Evolutionary conservation across 2,329 filamentous ascomycete genomes (phyloP).

Genomic region (Helminthosporium solani): DNA sequence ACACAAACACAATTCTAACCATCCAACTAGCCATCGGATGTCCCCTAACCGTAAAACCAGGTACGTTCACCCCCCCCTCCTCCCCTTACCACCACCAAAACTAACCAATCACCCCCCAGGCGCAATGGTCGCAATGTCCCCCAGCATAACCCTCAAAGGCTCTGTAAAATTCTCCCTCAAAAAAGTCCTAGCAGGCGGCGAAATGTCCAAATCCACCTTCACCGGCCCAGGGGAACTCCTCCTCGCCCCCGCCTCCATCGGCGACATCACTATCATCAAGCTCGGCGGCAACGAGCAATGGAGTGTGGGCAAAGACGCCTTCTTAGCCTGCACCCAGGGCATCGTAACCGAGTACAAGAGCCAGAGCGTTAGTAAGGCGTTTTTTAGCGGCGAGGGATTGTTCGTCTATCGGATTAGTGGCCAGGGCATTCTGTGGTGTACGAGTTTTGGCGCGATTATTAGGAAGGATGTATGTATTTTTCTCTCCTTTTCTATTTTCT

Average conservation of each 20-base stretch:
- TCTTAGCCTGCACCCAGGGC: conserved; percentile 82
- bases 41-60: conserved; percentile 77
- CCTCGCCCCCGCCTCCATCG: conserved; percentile 75
- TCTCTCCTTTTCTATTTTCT: neutral
- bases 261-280: conserved; percentile 80
- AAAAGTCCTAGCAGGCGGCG: conserved; percentile 81
- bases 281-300: conserved; percentile 72
- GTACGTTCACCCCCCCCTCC: conserved; percentile 34
- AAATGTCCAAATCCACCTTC: conserved; percentile 75
- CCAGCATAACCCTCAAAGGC: conserved; percentile 80
- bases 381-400: conserved; percentile 90
- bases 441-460: conserved; percentile 92
- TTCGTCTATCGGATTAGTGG: conserved; percentile 88
- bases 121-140: conserved; percentile 93
- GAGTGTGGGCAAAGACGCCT: conserved; percentile 84
- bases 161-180: conserved; percentile 83
- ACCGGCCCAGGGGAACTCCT: conserved; percentile 90
- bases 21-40: conserved; percentile 87
- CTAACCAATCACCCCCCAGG: conserved; percentile 50
- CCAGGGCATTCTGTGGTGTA: conserved; percentile 80
- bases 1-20: conserved; percentile 86
- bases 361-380: conserved; percentile 82
- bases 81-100: neutral
- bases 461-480: conserved; percentile 87
- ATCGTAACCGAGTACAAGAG: conserved; percentile 83